Base-by-base conservation (phyloP, 139 green algal genomes). In the Auxenochlorella pyrenoidosa region DNA sequence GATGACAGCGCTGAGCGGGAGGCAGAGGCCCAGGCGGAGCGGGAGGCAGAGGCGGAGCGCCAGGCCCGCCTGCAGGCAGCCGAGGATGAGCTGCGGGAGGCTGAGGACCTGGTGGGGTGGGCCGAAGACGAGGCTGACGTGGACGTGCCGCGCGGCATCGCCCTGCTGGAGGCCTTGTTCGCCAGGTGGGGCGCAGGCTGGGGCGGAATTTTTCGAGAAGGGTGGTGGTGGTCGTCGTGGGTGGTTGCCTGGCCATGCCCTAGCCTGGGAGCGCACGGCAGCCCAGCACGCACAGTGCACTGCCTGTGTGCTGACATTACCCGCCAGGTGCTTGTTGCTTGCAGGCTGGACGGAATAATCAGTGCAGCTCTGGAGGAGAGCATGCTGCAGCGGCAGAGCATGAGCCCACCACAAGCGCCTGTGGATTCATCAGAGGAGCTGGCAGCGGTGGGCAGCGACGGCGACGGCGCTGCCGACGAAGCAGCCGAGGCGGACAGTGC, bases 301-400 rank as follows among this genome's bases (percentile, higher is more conserved):
- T 54, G 47, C 47, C 47, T 6, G 47, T 13, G 41, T 76, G 30
- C 70, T n/a, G 3, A 43, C 16, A 44, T 44, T 43, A 19, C n/a
- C 32, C 68, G 26, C 38, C 24, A 34, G n/a, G 43, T 3, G 1
- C 26, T n/a, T 15, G 30, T 30, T 44, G 12, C 3, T 16, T 34
- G 28, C 63, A 85, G 80, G 80, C 63, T 85, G 80, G 80, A 85
- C 44, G 80, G 26, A 1, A 36, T 75, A 34, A 58, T 85, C 10
- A 30, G 77, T n/a, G 80, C 43, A 21, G 80, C 63, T 0, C 30
- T 60, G 28, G 41, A 16, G 40, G 36, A 77, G 40, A 76, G 60
- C 38, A 60, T 41, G 21, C 65, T 28, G 54, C 70, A 76, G 16
- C 68, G 12, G 68, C 68, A 40, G 68, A 32, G 10, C 12, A n/a